Percentiles rank a stretch among this genome's conserved stretches.
Conservation (phyloP, 2,329 filamentous ascomycete species). For the Lachnum nothofagi region DNA sequence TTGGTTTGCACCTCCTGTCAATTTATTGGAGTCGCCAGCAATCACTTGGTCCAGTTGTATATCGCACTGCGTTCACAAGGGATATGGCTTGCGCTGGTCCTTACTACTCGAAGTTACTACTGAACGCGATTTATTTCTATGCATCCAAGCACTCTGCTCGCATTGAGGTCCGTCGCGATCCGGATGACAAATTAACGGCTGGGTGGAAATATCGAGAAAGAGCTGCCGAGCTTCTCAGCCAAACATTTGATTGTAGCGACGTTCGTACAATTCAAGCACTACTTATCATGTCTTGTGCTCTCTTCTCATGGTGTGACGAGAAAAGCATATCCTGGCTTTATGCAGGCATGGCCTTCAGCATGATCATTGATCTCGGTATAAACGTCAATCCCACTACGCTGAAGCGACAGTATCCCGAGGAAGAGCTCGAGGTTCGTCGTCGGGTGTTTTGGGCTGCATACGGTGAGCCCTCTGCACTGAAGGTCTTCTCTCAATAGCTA, state of each 20-base stretch:
- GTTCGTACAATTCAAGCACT: constrained; percentile 52
- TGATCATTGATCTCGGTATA: constrained; percentile 52
- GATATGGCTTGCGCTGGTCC: constrained; percentile 34
- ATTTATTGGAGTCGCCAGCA: constrained; percentile 52
- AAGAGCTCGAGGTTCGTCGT: constrained; percentile 32
- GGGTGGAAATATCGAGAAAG: constrained; percentile 30
- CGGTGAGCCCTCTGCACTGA: constrained; percentile 10
- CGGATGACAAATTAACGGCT: constrained; percentile 19
- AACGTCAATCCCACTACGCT: constrained; percentile 38
- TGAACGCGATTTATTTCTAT: constrained; percentile 36
- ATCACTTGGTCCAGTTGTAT: constrained; percentile 43
- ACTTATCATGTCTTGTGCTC: constrained; percentile 45
- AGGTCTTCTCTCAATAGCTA: no score
- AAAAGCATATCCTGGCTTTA: constrained; percentile 53
- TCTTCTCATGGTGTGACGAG: constrained; percentile 48
- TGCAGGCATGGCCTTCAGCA: constrained; percentile 50
- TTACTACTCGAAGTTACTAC: constrained; percentile 35
- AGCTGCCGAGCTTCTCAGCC: constrained; percentile 43
- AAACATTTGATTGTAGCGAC: constrained; percentile 45
- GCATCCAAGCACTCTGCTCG: constrained; percentile 28
- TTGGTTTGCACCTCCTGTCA: constrained; percentile 47
- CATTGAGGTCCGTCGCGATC: constrained; percentile 21
- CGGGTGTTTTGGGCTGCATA: constrained; percentile 35
- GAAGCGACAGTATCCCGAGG: constrained; percentile 14
- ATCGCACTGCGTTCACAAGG: constrained; percentile 49